A percentile compares a stretch with the other conserved stretches of the same genome.
These are phyloP conservation scores for Tuber microsphaerosporum DNA, from an alignment of 495 filamentous ascomycete species.

Conservation along the genomic window DNA sequence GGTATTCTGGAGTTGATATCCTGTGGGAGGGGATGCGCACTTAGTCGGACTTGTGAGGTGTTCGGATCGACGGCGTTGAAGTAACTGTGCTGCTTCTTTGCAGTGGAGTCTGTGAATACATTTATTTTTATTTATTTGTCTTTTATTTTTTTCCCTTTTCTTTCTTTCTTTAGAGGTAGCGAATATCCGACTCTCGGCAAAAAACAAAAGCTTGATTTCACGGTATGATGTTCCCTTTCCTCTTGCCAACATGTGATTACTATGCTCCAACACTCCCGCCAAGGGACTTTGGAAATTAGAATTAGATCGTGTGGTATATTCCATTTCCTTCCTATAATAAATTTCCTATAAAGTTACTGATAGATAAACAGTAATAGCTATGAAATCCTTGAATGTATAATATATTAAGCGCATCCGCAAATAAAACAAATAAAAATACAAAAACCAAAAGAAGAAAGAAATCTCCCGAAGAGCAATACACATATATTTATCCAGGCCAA, in stretches of 20 bases:
- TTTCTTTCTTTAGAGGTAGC: neutral
- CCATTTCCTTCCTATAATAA: neutral
- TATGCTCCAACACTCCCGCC: neutral
- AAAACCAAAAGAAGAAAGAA: neutral
- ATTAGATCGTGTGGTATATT: neutral
- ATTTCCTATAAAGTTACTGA: neutral
- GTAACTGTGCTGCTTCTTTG: neutral
- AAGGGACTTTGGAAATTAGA: neutral
- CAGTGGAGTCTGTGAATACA: neutral
- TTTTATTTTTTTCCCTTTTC: neutral
- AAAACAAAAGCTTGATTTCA: neutral
- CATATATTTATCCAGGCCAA: neutral
- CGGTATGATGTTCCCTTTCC: neutral
- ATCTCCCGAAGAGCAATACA: neutral
- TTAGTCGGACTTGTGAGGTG: neutral
- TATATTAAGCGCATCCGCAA: neutral
- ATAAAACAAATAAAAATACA: neutral
- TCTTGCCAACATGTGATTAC: neutral
- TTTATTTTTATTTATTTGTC: neutral
- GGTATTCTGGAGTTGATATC: neutral
- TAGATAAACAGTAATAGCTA: too few relatives aligned
- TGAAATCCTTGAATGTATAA: too few relatives aligned
- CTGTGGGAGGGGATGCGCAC: neutral
- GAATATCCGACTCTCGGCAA: neutral
- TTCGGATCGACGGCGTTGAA: neutral